These are phyloP conservation scores for Capsicum chinense DNA, from an alignment of 257 asterid genomes.

Conservation along the genomic window DNA sequence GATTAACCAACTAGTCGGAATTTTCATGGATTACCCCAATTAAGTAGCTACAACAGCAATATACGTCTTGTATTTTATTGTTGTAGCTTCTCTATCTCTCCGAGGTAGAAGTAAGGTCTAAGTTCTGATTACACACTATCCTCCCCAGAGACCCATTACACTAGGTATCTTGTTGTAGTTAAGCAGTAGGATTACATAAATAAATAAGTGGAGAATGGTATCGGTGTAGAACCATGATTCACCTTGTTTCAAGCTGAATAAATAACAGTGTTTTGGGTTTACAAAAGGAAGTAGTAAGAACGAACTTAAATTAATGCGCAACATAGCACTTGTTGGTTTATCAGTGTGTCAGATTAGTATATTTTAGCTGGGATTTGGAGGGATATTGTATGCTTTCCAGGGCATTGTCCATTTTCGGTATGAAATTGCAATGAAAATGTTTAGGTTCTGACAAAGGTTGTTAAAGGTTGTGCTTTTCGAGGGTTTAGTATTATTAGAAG, in stretches of 20 bases:
- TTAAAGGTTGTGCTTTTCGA: not conserved
- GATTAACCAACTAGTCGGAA: not conserved
- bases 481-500: not conserved
- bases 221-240: constrained; percentile 1
- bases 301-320: not conserved
- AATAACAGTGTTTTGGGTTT: not conserved
- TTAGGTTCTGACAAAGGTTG: not conserved
- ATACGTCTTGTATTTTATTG: too few relatives aligned
- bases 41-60: too few relatives aligned
- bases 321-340: not conserved
- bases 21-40: not conserved
- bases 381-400: not conserved
- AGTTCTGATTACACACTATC: too few relatives aligned
- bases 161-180: not conserved
- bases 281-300: not conserved
- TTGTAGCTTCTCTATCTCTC: too few relatives aligned
- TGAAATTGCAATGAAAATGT: not conserved
- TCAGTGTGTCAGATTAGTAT: not conserved
- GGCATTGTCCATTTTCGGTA: not conserved
- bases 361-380: not conserved
- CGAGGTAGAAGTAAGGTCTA: too few relatives aligned
- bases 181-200: constrained; percentile 5
- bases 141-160: too few relatives aligned
- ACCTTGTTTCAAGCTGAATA: not conserved
- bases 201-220: constrained; percentile 7